These are phyloP conservation scores for Mortierella sp. DNA, from an alignment of 371 early-diverging fungal species.

Conservation along the genomic window DNA sequence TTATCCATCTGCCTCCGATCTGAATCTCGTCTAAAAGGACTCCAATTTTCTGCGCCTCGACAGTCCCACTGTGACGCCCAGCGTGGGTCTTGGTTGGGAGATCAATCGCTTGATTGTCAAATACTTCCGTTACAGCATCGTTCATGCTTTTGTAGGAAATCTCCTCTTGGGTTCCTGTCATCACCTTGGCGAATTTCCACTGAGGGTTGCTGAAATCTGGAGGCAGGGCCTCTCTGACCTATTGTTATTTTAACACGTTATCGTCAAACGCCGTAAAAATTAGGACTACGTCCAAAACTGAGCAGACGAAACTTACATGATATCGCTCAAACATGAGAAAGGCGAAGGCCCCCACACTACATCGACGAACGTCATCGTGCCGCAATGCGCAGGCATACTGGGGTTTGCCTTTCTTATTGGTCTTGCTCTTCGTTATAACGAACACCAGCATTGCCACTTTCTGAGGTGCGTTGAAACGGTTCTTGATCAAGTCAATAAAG, in stretches of 20 bases:
- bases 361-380: slow-evolving; percentile 15
- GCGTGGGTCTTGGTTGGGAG: slow-evolving; percentile 15
- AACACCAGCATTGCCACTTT: too few relatives aligned
- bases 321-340: slow-evolving; percentile 14
- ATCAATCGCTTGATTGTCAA: neutral
- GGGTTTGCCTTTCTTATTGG: too few relatives aligned
- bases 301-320: neutral
- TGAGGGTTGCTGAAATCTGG: neutral
- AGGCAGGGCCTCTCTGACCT: too few relatives aligned
- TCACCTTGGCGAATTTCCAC: slow-evolving; percentile 1
- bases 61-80: slow-evolving; percentile 19
- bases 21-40: slow-evolving; percentile 10
- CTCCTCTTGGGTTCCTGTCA: neutral
- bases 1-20: slow-evolving; percentile 8
- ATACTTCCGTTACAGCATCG: neutral
- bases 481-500: too few relatives aligned
- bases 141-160: too few relatives aligned
- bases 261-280: too few relatives aligned
- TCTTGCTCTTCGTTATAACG: too few relatives aligned
- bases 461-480: too few relatives aligned
- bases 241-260: too few relatives aligned
- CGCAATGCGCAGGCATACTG: slow-evolving; percentile 1
- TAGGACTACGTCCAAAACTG: too few relatives aligned
- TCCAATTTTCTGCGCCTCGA: slow-evolving; percentile 6
- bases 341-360: slow-evolving; percentile 6